Conservation (phyloP, 495 filamentous ascomycete genomes). For the Parathielavia appendiculata region DNA sequence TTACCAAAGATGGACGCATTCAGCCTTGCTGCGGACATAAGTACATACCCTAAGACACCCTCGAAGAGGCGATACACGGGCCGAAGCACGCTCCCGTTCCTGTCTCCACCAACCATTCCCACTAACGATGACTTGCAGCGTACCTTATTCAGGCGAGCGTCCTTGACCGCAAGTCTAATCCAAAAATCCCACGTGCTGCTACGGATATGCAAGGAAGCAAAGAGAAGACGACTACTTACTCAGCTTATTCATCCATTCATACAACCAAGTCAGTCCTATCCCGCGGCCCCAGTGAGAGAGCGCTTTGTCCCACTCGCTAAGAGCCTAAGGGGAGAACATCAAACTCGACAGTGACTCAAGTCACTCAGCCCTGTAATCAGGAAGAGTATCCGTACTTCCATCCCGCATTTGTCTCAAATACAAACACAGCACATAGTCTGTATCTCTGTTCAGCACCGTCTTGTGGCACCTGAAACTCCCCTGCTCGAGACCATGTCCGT, state of each 20-base stretch:
- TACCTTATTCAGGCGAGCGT: not conserved
- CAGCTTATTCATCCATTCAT: not conserved
- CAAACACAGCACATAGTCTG: not conserved
- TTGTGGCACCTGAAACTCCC: not conserved
- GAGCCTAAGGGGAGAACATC: conserved; percentile 13
- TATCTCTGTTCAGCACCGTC: not conserved
- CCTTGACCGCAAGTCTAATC: not conserved
- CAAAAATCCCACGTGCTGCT: conserved; percentile 1
- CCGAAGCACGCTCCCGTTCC: conserved; percentile 11
- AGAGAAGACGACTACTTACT: not conserved
- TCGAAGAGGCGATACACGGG: conserved; percentile 16
- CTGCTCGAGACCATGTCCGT: conserved; percentile 19
- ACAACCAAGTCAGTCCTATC: no score
- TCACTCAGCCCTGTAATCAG: conserved; percentile 3
- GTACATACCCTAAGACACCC: not conserved
- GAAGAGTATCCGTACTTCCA: not conserved
- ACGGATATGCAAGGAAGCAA: conserved; percentile 3
- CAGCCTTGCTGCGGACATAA: not conserved
- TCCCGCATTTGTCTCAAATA: not conserved
- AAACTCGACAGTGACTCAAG: conserved; percentile 7
- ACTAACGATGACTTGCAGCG: conserved; percentile 15
- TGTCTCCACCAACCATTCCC: conserved; percentile 3
- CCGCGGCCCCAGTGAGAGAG: no score
- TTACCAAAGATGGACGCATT: not conserved
- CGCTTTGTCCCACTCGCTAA: conserved; percentile 13